Conservation (phyloP, 805 yeast species). For the Zygotorulaspora sp. region DNA sequence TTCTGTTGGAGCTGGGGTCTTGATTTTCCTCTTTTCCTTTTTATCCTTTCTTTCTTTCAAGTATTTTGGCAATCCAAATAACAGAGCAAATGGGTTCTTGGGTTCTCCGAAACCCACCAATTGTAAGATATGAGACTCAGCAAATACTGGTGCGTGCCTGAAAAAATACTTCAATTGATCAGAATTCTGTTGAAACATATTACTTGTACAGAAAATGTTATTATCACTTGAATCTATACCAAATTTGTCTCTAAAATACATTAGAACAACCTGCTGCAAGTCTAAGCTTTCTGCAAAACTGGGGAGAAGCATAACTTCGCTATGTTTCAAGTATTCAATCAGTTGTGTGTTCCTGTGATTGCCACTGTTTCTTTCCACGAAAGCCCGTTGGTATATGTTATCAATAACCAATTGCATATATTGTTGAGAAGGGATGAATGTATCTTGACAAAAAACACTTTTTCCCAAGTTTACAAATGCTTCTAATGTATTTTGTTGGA, state of each 20-base stretch:
- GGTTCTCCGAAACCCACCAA: slow-evolving; percentile 75
- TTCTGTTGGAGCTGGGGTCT: slow-evolving; percentile 13
- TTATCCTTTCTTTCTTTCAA: slow-evolving; percentile 66
- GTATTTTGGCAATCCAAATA: slow-evolving; percentile 68
- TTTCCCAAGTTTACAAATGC: slow-evolving; percentile 78
- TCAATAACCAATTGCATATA: slow-evolving; percentile 74
- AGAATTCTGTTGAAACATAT: slow-evolving; percentile 36
- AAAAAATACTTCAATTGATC: slow-evolving; percentile 59
- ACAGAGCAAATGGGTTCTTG: slow-evolving; percentile 67
- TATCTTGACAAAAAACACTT: slow-evolving; percentile 73
- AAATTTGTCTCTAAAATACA: slow-evolving; percentile 57
- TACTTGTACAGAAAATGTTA: slow-evolving; percentile 53
- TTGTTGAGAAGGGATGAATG: slow-evolving; percentile 78
- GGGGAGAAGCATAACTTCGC: slow-evolving; percentile 62
- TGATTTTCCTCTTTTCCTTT: slow-evolving; percentile 54
- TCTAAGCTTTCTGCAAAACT: slow-evolving; percentile 51
- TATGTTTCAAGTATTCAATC: slow-evolving; percentile 46
- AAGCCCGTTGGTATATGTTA: slow-evolving; percentile 58
- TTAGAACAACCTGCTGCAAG: slow-evolving; percentile 54
- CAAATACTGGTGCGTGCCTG: slow-evolving; percentile 70
- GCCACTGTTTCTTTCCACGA: slow-evolving; percentile 36
- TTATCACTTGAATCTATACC: slow-evolving; percentile 62
- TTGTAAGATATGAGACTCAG: slow-evolving; percentile 70
- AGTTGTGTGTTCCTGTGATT: slow-evolving; percentile 31
- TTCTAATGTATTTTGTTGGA: slow-evolving; percentile 64